Percentiles rank a stretch among this genome's conserved stretches.
Evolutionary conservation across 2,329 filamentous ascomycete species (phyloP).

Genomic region (Alternaria conjuncta): DNA sequence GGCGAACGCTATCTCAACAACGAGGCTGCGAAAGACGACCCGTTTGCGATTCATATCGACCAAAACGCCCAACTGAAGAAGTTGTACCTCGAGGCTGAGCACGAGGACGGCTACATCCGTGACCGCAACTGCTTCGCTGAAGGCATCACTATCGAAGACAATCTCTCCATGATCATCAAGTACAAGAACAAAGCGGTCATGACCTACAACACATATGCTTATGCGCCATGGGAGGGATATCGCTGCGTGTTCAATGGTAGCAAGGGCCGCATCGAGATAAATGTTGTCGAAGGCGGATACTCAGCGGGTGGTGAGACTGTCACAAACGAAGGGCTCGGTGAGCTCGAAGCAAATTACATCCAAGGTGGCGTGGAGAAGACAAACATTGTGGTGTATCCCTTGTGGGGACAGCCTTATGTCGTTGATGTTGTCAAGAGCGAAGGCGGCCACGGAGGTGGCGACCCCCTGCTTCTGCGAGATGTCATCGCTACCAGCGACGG

Average conservation of each 20-base stretch:
- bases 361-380: conserved; percentile 8
- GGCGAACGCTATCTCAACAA: conserved; percentile 60
- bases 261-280: conserved; percentile 64
- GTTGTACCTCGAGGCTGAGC: conserved; percentile 67
- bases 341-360: conserved; percentile 4
- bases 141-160: conserved; percentile 70
- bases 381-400: conserved; percentile 56
- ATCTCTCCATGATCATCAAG: conserved; percentile 65
- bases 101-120: conserved; percentile 67
- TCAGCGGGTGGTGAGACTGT: conserved; percentile 58
- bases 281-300: conserved; percentile 68
- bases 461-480: conserved; percentile 63
- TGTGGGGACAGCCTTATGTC: conserved; percentile 63
- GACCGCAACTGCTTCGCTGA: conserved; percentile 69
- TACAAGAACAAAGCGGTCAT: conserved; percentile 64
- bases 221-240: conserved; percentile 68
- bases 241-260: conserved; percentile 65
- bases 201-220: conserved; percentile 66
- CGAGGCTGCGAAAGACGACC: conserved; percentile 59
- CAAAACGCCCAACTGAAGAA: conserved; percentile 61
- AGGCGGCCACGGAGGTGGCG: conserved; percentile 67
- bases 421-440: conserved; percentile 60
- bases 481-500: conserved; percentile 61
- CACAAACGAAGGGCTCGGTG: conserved; percentile 5
- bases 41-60: conserved; percentile 65